Evolutionary conservation across 208 protist species (phyloP).

Genomic region (Leishmania gerbilli): DNA sequence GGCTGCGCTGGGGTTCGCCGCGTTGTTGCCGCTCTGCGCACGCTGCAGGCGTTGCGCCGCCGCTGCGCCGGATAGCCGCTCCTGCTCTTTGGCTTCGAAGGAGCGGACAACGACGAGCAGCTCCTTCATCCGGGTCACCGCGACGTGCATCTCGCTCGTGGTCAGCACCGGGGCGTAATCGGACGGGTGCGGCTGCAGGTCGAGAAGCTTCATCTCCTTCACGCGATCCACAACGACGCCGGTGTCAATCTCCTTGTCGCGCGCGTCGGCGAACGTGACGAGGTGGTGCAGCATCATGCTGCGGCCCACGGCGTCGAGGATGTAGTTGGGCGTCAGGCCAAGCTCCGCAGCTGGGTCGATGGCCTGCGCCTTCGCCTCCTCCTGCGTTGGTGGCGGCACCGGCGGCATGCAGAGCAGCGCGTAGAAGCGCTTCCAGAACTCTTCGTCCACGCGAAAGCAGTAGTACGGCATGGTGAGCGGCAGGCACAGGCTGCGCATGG

Average conservation of each 20-base stretch:
- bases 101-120: constrained; percentile 49
- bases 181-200: constrained; percentile 34
- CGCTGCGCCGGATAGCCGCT: constrained; percentile 22
- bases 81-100: constrained; percentile 33
- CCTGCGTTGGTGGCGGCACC: constrained; percentile 43
- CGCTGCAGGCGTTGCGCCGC: constrained; percentile 16
- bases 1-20: background rate
- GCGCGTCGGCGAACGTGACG: constrained; percentile 59
- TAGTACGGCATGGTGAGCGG: constrained; percentile 74
- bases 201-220: constrained; percentile 26
- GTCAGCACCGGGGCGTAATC: constrained; percentile 67
- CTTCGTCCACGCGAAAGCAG: constrained; percentile 63
- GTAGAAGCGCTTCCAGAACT: constrained; percentile 78
- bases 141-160: constrained; percentile 45
- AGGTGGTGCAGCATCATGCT: constrained; percentile 88
- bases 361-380: constrained; percentile 27
- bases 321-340: constrained; percentile 69
- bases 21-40: background rate
- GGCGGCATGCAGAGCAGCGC: constrained; percentile 80
- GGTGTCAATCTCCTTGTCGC: constrained; percentile 63
- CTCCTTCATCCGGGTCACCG: constrained; percentile 57
- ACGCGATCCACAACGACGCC: constrained; percentile 52
- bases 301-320: constrained; percentile 83
- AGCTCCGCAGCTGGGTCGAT: constrained; percentile 46
- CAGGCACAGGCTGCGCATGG: constrained; percentile 72